Percentiles rank a stretch among this genome's conserved stretches.
These are phyloP conservation scores for Purpureocillium lavendulum DNA, from an alignment of 2,329 filamentous ascomycete species.

Conservation along the genomic window DNA sequence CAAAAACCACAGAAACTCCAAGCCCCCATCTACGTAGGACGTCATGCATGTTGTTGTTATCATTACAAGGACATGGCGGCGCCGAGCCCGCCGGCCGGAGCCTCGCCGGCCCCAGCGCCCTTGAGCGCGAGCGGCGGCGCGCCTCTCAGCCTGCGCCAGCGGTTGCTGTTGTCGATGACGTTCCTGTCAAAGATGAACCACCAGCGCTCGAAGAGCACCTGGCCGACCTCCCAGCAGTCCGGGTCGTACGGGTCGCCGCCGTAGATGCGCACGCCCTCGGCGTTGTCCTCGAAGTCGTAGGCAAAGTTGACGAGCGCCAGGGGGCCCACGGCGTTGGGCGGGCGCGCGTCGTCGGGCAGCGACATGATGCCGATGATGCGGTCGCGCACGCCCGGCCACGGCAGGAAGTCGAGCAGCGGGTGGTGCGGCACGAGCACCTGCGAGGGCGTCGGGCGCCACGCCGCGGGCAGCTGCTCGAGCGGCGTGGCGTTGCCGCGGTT, in stretches of 20 bases:
- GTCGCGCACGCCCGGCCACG: conserved; percentile 47
- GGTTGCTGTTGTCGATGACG: conserved; percentile 46
- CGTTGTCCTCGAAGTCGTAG: conserved; percentile 47
- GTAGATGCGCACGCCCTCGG: conserved; percentile 43
- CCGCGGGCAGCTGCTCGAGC: conserved; percentile 30
- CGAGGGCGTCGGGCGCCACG: conserved; percentile 41
- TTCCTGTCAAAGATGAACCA: conserved; percentile 50
- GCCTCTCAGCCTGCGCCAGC: conserved; percentile 38
- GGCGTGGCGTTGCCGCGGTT: conserved; percentile 18
- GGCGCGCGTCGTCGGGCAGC: conserved; percentile 38
- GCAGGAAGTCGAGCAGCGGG: conserved; percentile 47
- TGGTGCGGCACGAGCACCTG: conserved; percentile 46
- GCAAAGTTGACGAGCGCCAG: conserved; percentile 42
- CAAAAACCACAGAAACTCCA: no score
- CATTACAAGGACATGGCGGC: neutral
- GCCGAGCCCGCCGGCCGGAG: neutral
- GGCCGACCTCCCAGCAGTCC: conserved; percentile 47
- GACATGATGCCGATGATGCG: conserved; percentile 42
- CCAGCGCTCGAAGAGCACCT: conserved; percentile 50
- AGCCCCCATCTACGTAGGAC: no score
- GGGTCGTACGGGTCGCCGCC: conserved; percentile 39
- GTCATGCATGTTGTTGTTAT: no score
- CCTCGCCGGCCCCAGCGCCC: neutral
- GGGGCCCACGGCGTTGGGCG: conserved; percentile 34
- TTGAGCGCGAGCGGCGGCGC: conserved; percentile 19